A percentile compares a stretch with the other conserved stretches of the same genome.
Evolutionary conservation across 2,329 filamentous ascomycete genomes (phyloP).

Genomic region (Clonostachys chloroleuca): DNA sequence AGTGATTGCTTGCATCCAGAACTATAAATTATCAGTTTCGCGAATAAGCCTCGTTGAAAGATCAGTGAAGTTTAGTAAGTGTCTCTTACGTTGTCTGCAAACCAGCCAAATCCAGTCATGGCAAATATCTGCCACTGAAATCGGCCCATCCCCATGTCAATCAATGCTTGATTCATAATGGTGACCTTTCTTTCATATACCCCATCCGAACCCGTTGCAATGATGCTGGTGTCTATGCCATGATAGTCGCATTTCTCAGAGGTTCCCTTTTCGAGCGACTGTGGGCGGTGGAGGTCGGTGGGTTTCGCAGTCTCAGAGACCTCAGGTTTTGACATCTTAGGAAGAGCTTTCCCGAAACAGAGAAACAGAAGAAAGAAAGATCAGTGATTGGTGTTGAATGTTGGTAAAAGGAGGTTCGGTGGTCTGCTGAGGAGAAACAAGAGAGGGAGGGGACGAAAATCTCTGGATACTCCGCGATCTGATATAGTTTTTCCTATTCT

Average conservation of each 20-base stretch:
- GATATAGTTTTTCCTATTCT: too few species aligned
- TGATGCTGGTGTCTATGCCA: conserved; percentile 10
- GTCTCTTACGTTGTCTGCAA: conserved; percentile 11
- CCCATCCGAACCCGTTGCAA: conserved; percentile 6
- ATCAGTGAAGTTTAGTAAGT: too few species aligned
- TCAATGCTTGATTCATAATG: conserved; percentile 14
- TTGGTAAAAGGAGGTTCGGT: too few species aligned
- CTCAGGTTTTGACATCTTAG: too few species aligned
- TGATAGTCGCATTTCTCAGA: conserved; percentile 5
- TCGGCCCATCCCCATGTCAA: conserved; percentile 13
- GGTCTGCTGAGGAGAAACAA: too few species aligned
- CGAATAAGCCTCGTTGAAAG: background rate
- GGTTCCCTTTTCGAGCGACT: background rate
- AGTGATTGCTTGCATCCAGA: conserved; percentile 20
- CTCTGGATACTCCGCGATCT: too few species aligned
- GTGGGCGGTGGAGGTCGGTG: too few species aligned
- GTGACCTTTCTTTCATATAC: conserved; percentile 12
- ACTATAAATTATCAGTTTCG: background rate
- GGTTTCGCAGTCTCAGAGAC: too few species aligned
- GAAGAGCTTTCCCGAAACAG: too few species aligned
- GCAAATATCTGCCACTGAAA: conserved; percentile 10
- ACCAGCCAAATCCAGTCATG: conserved; percentile 16
- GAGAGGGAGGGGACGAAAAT: too few species aligned
- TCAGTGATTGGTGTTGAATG: too few species aligned
- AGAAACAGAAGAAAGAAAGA: too few species aligned